Conservation (phyloP, 192 early-diverging fungal genomes). For the Linnemannia schmuckeri region DNA sequence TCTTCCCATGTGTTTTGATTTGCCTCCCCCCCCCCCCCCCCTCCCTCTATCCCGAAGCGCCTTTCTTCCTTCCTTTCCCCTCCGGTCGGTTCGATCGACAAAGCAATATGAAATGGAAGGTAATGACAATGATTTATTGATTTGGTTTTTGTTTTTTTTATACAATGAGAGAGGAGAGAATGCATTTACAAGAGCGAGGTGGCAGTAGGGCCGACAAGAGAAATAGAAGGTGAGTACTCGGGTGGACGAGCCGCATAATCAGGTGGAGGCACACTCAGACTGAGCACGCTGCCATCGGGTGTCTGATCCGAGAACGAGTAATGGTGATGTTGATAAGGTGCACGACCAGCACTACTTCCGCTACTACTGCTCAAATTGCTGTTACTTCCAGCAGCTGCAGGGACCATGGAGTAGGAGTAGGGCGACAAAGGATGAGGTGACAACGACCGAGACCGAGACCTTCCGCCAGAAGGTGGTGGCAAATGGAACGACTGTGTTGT, state of each 20-base stretch:
- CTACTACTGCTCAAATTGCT: not conserved
- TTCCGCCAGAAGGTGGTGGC: not conserved
- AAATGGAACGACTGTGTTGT: not conserved
- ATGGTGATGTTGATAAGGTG: slow-evolving; percentile 10
- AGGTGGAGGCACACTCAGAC: slow-evolving; percentile 19
- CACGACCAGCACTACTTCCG: not conserved
- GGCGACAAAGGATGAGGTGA: slow-evolving; percentile 11
- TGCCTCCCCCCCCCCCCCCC: not conserved
- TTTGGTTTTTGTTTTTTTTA: not conserved
- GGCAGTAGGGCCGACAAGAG: not conserved
- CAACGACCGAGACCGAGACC: slow-evolving; percentile 26
- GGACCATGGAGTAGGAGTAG: not conserved
- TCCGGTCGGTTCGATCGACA: not conserved
- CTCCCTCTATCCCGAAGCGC: not conserved
- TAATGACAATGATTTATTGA: too few relatives aligned
- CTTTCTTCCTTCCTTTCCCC: too few relatives aligned
- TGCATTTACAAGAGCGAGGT: not conserved
- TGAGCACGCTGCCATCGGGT: not conserved
- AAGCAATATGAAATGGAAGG: not conserved
- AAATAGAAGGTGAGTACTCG: not conserved
- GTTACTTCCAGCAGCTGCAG: not conserved
- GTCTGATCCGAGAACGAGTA: slow-evolving; percentile 42
- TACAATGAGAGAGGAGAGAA: not conserved
- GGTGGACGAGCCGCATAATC: slow-evolving; percentile 36
- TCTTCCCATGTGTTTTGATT: not conserved